A percentile compares a stretch with the other conserved stretches of the same genome.
Conservation (phyloP, 352 stramenopile genomes). For the Globisporangium radiosum region DNA sequence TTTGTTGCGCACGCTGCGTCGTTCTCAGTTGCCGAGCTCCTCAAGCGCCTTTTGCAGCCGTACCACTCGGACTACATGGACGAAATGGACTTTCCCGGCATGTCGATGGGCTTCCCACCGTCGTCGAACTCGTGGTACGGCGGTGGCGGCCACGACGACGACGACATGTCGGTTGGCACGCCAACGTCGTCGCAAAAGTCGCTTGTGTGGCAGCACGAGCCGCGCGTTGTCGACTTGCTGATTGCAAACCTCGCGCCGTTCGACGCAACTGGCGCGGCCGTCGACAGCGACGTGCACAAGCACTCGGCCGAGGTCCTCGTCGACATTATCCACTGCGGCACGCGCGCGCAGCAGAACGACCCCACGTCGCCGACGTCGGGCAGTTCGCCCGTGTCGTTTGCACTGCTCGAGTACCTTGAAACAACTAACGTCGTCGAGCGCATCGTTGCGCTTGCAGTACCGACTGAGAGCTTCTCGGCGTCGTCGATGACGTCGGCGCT, state of each 20-base stretch:
- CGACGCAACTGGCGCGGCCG: conserved; percentile 19
- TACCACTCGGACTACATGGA: conserved; percentile 84
- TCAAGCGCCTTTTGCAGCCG: conserved; percentile 79
- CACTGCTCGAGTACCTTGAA: conserved; percentile 73
- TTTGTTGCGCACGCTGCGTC: conserved; percentile 64
- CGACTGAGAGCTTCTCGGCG: conserved; percentile 21
- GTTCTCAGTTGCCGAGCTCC: conserved; percentile 77
- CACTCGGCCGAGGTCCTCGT: conserved; percentile 76
- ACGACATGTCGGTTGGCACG: conserved; percentile 57
- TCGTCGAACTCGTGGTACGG: conserved; percentile 74
- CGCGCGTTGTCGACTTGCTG: conserved; percentile 61
- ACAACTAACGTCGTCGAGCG: conserved; percentile 66
- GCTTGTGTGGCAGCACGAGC: conserved; percentile 71
- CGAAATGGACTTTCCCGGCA: conserved; percentile 82
- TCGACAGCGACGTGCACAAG: conserved; percentile 79
- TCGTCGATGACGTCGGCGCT: conserved; percentile 80
- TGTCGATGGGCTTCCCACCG: conserved; percentile 64
- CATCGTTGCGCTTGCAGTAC: conserved; percentile 38
- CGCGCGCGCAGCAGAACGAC: conserved; percentile 64
- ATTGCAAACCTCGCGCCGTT: conserved; percentile 40
- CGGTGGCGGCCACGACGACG: conserved; percentile 47
- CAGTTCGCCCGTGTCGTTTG: conserved; percentile 51
- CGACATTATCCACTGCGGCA: conserved; percentile 84
- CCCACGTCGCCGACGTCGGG: conserved; percentile 51
- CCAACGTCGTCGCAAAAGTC: conserved; percentile 60